Evolutionary conservation across 768 basidiomycete species (phyloP).

Genomic region (Lactarius vividus): DNA sequence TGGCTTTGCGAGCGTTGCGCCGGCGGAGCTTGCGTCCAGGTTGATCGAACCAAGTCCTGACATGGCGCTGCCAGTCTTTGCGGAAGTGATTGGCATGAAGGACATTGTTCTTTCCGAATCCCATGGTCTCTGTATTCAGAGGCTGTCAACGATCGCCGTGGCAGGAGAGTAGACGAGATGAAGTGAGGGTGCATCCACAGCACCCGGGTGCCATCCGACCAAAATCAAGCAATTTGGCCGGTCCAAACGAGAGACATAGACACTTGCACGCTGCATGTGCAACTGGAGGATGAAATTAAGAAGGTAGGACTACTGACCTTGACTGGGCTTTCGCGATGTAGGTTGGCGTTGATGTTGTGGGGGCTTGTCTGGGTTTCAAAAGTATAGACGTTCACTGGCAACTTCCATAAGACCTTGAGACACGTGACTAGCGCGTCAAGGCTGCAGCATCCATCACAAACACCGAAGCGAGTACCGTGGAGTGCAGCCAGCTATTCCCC

Average conservation of each 20-base stretch:
- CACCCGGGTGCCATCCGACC: slow-evolving; percentile 26
- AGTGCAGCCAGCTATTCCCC: neutral
- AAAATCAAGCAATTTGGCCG: neutral
- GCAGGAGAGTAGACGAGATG: slow-evolving; percentile 1
- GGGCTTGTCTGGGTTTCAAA: slow-evolving; percentile 23
- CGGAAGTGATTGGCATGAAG: slow-evolving; percentile 94
- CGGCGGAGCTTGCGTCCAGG: slow-evolving; percentile 96
- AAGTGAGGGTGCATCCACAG: slow-evolving; percentile 16
- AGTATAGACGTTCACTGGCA: neutral
- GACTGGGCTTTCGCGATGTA: slow-evolving; percentile 35
- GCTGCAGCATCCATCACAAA: neutral
- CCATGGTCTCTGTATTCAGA: slow-evolving; percentile 54
- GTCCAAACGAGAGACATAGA: neutral
- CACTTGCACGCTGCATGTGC: neutral
- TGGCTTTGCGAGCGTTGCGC: slow-evolving; percentile 86
- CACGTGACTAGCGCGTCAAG: neutral
- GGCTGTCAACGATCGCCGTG: slow-evolving; percentile 25
- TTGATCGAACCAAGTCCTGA: slow-evolving; percentile 99
- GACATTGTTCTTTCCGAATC: slow-evolving; percentile 83
- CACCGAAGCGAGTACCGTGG: neutral
- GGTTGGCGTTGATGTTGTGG: slow-evolving; percentile 16
- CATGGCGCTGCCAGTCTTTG: slow-evolving; percentile 98
- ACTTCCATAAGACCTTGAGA: neutral
- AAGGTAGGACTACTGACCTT: slow-evolving; percentile 36
- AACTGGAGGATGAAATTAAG: neutral